Percentiles rank a stretch among this genome's conserved stretches.
Conservation (phyloP, 1,139 yeast genomes). For the Diutina sp. region DNA sequence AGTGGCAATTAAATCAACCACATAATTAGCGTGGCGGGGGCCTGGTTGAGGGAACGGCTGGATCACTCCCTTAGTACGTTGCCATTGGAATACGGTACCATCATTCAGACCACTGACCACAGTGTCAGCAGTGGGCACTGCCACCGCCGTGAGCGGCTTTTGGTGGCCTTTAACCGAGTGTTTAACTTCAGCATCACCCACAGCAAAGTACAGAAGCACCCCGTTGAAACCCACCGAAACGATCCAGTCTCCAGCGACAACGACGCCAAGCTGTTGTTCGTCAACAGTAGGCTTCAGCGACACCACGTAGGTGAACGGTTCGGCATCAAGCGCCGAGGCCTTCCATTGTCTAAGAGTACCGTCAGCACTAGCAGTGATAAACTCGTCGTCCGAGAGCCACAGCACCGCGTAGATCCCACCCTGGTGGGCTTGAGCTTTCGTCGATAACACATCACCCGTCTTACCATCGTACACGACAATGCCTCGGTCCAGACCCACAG, state of each 20-base stretch:
- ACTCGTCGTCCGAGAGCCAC: conserved; percentile 46
- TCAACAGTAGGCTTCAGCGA: conserved; percentile 23
- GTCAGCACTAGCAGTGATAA: conserved; percentile 83
- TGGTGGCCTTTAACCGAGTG: conserved; percentile 65
- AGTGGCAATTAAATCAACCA: conserved; percentile 28
- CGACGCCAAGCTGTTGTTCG: conserved; percentile 75
- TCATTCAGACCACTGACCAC: conserved; percentile 72
- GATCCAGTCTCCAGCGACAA: conserved; percentile 43
- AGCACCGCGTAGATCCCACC: conserved; percentile 75
- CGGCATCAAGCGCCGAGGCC: conserved; percentile 11
- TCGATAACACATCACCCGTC: conserved; percentile 59
- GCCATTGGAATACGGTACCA: conserved; percentile 61
- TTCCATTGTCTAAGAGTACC: conserved; percentile 58
- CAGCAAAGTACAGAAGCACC: conserved; percentile 45
- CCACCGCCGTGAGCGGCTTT: conserved; percentile 49
- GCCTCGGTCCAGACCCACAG: conserved; percentile 78
- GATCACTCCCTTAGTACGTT: neutral
- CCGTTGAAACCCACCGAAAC: conserved; percentile 68
- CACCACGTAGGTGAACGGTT: conserved; percentile 32
- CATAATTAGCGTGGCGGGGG: conserved; percentile 39
- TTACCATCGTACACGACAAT: conserved; percentile 78
- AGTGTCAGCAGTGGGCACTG: conserved; percentile 9
- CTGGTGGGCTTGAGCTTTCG: conserved; percentile 44
- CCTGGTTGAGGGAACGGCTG: conserved; percentile 7
- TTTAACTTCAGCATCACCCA: conserved; percentile 23